phyloP scores from a whole-genome alignment of 768 basidiomycete species.

The Lanmaoa pseudosensibilis region DNA sequence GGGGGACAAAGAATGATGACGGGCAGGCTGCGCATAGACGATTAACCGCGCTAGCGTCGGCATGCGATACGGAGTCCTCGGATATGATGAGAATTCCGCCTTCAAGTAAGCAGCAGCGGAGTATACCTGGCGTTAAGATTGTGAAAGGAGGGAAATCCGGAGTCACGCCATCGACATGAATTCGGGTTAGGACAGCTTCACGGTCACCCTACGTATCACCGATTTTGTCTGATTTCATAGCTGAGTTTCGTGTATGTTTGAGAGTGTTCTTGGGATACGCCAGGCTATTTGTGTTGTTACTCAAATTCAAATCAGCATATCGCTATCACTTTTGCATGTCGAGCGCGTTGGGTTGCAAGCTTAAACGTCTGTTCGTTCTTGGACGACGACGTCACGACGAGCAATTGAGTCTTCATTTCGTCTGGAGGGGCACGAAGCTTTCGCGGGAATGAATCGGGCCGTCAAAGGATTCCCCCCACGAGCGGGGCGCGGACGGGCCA shows the following conservation, averaged over 20 bases:
- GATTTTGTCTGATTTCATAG: conserved; percentile 3
- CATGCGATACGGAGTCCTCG: conserved; percentile 13
- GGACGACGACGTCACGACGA: background rate
- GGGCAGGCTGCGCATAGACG: background rate
- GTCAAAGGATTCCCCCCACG: conserved; percentile 1
- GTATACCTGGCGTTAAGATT: conserved; percentile 36
- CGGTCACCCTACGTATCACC: background rate
- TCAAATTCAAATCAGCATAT: conserved; percentile 3
- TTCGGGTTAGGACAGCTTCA: conserved; percentile 1
- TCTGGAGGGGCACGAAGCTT: background rate
- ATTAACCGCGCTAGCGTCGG: background rate
- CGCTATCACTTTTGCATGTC: background rate
- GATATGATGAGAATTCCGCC: conserved; percentile 12
- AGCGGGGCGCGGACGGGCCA: background rate
- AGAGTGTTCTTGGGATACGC: background rate
- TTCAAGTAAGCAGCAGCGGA: conserved; percentile 27
- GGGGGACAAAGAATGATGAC: conserved; percentile 2
- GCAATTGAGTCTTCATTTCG: background rate
- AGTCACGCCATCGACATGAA: conserved; percentile 10
- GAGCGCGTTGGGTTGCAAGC: background rate
- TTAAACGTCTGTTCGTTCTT: background rate
- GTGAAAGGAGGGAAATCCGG: conserved; percentile 18
- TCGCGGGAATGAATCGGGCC: conserved; percentile 25
- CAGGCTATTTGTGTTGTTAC: conserved; percentile 3
- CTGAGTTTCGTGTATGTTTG: conserved; percentile 6